Base-by-base conservation (phyloP, 1,284 basidiomycete genomes). In the Ustilago loliicola region DNA sequence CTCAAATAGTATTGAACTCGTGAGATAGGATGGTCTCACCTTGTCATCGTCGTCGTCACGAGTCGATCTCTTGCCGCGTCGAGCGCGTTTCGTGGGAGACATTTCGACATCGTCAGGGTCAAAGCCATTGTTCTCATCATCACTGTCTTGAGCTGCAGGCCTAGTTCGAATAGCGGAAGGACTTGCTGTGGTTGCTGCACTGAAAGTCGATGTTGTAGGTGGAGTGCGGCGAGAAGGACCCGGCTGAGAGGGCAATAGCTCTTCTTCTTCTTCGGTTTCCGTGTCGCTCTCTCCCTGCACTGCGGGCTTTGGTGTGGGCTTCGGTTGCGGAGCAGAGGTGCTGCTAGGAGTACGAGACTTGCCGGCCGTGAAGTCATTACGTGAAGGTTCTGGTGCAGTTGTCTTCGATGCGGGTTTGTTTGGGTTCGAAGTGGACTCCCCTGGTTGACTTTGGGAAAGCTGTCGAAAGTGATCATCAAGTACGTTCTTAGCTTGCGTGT, bases 241-340 rank as follows among this genome's bases (percentile, higher is more conserved):
- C 10, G 60, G 25, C 32, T 57, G 36, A 3, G 62, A 59, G 0
- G 38, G 29, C 21, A 45, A 17, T 3, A 53, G 8, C 19, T 77
- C 74, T 32, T 72, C 69, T 32, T 72, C 69, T 27, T 74, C 66
- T 40, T 76, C 74, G 3, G 61, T 70, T 47, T 77, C 74, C 1
- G 69, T 72, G 19, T 68, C 73, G 59, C 73, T 76, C 34, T 64
- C 61, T 13, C 23, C 48, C 2, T 17, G 23, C 21, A 40, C 25
- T 38, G 19, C 34, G 1, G 15, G 47, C 6, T 21, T 47, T 36
- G 5, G 55, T 21, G 19, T 36, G 19, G 47, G 17, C 27, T 30
- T 62, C 1, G n/a, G 3, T 19, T 8, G 15, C 29, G 30, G 17
- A 17, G n/a, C 32, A 23, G 52, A 55, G 17, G n/a, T 17, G 2